phyloP scores from a whole-genome alignment of 176 grass and related monocot genomes.

The Hsuehochloa calcarea region DNA sequence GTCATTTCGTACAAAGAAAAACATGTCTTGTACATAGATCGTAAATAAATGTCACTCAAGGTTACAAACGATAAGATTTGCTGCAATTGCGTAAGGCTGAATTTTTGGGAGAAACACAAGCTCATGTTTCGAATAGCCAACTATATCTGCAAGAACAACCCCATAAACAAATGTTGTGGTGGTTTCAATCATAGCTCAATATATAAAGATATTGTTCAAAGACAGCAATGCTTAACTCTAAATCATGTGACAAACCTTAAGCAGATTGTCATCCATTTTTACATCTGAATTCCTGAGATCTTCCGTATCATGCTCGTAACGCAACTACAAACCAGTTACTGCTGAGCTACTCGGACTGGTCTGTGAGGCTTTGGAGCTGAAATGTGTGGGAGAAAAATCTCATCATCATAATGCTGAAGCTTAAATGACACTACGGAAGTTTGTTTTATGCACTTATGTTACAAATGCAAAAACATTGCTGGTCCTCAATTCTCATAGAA shows the following conservation, averaged over 20 bases:
- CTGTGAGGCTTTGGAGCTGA: constrained; percentile 95
- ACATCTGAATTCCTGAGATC: constrained; percentile 15
- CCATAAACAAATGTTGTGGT: neutral
- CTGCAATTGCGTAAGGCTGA: neutral
- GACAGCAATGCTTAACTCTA: neutral
- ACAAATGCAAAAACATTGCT: neutral
- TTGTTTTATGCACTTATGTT: neutral
- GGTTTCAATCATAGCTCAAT: neutral
- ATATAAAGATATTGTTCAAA: neutral
- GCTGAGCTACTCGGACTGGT: constrained; percentile 45
- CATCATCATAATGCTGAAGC: constrained; percentile 1
- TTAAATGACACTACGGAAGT: neutral
- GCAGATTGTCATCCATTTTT: neutral
- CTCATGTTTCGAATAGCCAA: neutral
- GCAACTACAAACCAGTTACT: constrained; percentile 12
- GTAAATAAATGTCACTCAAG: constrained; percentile 2
- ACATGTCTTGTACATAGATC: neutral
- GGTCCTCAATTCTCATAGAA: neutral
- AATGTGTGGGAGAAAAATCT: constrained; percentile 22
- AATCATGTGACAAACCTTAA: constrained; percentile 21
- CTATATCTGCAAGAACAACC: neutral
- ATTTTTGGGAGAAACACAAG: neutral
- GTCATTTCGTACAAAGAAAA: neutral
- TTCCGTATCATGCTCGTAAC: neutral
- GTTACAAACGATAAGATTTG: constrained; percentile 2